These are phyloP conservation scores for Lipomyces chichibuensis DNA, from an alignment of 805 yeast genomes.

Conservation along the genomic window DNA sequence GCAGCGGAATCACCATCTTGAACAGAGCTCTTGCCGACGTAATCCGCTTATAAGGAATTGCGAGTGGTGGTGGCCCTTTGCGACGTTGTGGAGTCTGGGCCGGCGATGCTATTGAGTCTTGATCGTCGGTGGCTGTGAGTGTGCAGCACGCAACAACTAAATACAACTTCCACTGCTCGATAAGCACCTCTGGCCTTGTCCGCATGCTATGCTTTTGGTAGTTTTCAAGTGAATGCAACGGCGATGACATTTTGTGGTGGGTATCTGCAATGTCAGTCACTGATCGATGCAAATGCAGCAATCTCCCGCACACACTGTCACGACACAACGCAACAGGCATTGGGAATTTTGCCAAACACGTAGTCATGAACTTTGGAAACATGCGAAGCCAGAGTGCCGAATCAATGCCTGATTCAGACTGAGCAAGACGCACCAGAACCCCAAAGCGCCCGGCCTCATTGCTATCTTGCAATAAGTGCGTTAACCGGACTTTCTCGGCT, in stretches of 20 bases:
- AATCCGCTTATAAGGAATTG: constrained; percentile 60
- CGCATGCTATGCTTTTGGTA: constrained; percentile 42
- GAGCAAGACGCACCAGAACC: constrained; percentile 75
- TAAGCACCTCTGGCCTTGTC: constrained; percentile 60
- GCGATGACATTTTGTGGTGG: constrained; percentile 27
- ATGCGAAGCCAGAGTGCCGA: constrained; percentile 94
- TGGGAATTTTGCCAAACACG: constrained; percentile 80
- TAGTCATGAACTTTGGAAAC: constrained; percentile 72
- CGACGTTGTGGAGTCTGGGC: constrained; percentile 51
- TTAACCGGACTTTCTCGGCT: constrained; percentile 75
- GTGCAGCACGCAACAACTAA: constrained; percentile 91
- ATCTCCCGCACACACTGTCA: constrained; percentile 81
- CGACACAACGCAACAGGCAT: constrained; percentile 92
- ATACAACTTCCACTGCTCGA: constrained; percentile 87
- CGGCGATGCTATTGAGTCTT: constrained; percentile 61
- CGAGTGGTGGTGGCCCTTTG: constrained; percentile 21
- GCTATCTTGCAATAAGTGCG: constrained; percentile 56
- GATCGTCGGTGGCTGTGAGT: constrained; percentile 85
- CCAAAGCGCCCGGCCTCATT: constrained; percentile 51
- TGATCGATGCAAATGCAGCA: constrained; percentile 69
- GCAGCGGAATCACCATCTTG: constrained; percentile 79
- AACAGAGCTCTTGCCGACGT: constrained; percentile 91
- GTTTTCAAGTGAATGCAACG: constrained; percentile 28
- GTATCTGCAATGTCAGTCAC: constrained; percentile 41
- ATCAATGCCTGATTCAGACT: constrained; percentile 92